These are phyloP conservation scores for Camelina neglecta DNA, from an alignment of 345 rosid species.

Conservation along the genomic window DNA sequence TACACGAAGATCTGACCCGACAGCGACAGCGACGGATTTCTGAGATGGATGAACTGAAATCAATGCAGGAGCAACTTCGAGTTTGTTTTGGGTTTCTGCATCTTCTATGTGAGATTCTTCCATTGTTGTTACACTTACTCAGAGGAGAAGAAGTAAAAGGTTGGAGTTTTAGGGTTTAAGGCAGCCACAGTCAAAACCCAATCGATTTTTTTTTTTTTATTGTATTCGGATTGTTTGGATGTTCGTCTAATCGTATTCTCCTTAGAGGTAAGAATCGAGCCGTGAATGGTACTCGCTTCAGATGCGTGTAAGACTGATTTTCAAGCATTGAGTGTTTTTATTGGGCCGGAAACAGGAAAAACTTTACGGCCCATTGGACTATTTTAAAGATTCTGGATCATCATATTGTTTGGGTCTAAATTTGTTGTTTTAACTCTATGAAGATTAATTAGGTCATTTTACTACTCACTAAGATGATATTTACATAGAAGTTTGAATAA, in stretches of 20 bases:
- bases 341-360: background rate
- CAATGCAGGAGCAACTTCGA: conserved; percentile 84
- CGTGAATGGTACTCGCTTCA: background rate
- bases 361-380: conserved; percentile 3
- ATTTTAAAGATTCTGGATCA: background rate
- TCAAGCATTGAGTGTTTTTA: background rate
- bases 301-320: background rate
- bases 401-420: no score
- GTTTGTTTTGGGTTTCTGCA: conserved; percentile 54
- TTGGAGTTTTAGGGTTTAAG: conserved; percentile 40
- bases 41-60: conserved; percentile 73
- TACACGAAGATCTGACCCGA: conserved; percentile 85
- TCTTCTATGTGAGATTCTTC: conserved; percentile 59
- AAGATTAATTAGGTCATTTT: background rate
- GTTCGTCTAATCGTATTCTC: background rate
- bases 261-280: background rate
- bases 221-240: conserved; percentile 17
- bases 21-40: conserved; percentile 69
- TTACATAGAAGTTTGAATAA: background rate
- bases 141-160: background rate
- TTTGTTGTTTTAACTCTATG: no score
- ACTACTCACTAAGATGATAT: background rate
- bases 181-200: conserved; percentile 26
- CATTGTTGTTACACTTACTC: conserved; percentile 43
- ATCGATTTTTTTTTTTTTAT: conserved; percentile 10